These are phyloP conservation scores for Durotheca rogersii DNA, from an alignment of 495 filamentous ascomycete species.

Conservation along the genomic window DNA sequence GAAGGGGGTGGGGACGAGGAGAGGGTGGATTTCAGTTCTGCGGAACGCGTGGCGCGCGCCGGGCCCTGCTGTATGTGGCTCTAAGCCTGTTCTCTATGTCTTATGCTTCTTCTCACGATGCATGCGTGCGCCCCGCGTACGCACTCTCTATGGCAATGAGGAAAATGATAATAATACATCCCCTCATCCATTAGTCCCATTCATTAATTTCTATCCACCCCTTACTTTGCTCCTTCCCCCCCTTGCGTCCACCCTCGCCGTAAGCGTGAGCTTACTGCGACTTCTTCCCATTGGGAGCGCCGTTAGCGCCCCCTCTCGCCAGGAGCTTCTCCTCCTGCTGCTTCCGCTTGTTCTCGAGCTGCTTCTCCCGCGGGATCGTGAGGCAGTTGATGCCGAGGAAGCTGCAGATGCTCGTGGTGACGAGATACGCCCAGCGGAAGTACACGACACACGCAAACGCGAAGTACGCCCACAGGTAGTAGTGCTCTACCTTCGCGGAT, in stretches of 20 bases:
- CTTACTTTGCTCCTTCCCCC: background rate
- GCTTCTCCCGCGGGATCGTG: constrained; percentile 72
- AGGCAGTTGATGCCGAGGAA: constrained; percentile 93
- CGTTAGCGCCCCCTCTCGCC: constrained; percentile 35
- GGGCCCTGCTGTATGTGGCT: no score
- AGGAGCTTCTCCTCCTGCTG: no score
- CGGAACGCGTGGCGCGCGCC: no score
- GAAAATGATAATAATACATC: no score
- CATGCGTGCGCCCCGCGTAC: no score
- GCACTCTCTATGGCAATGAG: no score
- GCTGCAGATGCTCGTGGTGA: constrained; percentile 87
- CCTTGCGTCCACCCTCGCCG: no score
- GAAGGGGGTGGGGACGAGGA: no score
- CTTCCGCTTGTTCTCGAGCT: constrained; percentile 44
- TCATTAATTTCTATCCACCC: background rate
- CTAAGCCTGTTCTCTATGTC: no score
- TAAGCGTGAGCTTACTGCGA: constrained; percentile 30
- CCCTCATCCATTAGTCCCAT: background rate
- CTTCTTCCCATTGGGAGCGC: constrained; percentile 35
- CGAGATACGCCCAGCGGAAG: constrained; percentile 86
- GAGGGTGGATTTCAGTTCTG: no score
- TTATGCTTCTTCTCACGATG: no score
- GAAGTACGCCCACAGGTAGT: constrained; percentile 82
- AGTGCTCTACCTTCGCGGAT: constrained; percentile 64
- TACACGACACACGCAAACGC: constrained; percentile 79